A percentile compares a stretch with the other conserved stretches of the same genome.
phyloP scores from a whole-genome alignment of 331 rosid species.

The Acacia concinna region DNA sequence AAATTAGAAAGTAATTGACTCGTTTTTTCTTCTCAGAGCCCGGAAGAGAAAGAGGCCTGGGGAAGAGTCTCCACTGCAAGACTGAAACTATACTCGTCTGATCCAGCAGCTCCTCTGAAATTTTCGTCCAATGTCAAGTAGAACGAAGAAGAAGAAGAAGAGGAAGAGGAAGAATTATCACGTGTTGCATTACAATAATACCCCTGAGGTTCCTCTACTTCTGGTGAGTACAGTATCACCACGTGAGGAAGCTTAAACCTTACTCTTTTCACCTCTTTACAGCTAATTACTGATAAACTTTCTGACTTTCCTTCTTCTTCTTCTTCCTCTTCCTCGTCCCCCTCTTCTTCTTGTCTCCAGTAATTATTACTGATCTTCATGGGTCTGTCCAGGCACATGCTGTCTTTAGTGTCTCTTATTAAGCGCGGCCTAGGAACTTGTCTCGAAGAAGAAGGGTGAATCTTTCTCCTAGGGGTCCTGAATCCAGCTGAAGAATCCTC shows the following conservation, averaged over 20 bases:
- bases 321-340: background rate
- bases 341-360: background rate
- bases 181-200: background rate
- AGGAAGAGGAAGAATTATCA: slow-evolving; percentile 23
- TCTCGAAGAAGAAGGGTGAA: slow-evolving; percentile 34
- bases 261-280: slow-evolving; percentile 30
- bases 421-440: background rate
- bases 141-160: slow-evolving; percentile 30
- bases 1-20: background rate
- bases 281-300: background rate
- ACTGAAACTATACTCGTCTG: slow-evolving; percentile 25
- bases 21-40: background rate
- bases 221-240: slow-evolving; percentile 29
- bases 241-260: slow-evolving; percentile 40
- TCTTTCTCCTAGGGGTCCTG: slow-evolving; percentile 33
- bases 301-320: slow-evolving; percentile 21
- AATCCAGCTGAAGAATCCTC: slow-evolving; percentile 32
- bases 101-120: background rate
- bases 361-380: background rate
- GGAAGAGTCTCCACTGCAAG: slow-evolving; percentile 49
- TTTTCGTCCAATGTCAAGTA: slow-evolving; percentile 12
- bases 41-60: slow-evolving; percentile 37
- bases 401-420: slow-evolving; percentile 35
- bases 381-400: slow-evolving; percentile 37
- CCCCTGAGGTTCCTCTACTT: background rate